A percentile compares a stretch with the other conserved stretches of the same genome.
Evolutionary conservation across 352 stramenopile genomes (phyloP).

Genomic region (Elongisporangium senticosum): DNA sequence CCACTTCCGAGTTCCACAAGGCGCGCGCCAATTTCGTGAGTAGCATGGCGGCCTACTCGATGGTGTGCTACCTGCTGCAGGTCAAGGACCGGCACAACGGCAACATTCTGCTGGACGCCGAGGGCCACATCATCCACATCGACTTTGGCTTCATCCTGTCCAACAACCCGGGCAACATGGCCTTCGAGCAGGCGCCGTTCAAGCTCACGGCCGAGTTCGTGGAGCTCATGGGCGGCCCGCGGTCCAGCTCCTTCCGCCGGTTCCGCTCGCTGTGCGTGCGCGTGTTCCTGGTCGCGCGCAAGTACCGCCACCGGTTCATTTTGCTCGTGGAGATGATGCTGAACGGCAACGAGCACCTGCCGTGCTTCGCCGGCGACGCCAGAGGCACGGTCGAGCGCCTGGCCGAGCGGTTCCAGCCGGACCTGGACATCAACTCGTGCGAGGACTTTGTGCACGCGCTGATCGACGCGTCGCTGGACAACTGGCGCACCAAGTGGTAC

Average conservation of each 20-base stretch:
- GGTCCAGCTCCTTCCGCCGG: constrained; percentile 89
- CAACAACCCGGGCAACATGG: constrained; percentile 90
- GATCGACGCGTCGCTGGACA: constrained; percentile 94
- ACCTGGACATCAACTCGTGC: constrained; percentile 92
- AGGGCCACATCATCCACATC: constrained; percentile 97
- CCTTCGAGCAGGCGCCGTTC: constrained; percentile 96
- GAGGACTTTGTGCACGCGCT: constrained; percentile 94
- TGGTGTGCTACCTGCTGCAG: constrained; percentile 96
- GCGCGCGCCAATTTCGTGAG: constrained; percentile 86
- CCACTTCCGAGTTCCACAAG: constrained; percentile 61
- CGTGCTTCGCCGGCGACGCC: constrained; percentile 92
- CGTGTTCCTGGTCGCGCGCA: constrained; percentile 93
- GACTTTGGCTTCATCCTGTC: constrained; percentile 96
- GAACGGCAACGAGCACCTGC: constrained; percentile 94
- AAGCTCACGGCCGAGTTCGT: constrained; percentile 98
- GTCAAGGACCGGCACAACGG: constrained; percentile 98
- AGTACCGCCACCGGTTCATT: constrained; percentile 94
- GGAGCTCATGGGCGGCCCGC: constrained; percentile 91
- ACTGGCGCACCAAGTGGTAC: constrained; percentile 97
- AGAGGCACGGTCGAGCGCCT: constrained; percentile 89
- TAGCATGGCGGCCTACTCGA: constrained; percentile 87
- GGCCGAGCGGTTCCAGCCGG: constrained; percentile 89
- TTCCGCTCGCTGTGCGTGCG: constrained; percentile 96
- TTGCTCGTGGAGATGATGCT: constrained; percentile 97
- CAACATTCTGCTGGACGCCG: constrained; percentile 95